Base-by-base conservation (phyloP, 2,329 filamentous ascomycete genomes). In the Echinosphaeria canescens region DNA sequence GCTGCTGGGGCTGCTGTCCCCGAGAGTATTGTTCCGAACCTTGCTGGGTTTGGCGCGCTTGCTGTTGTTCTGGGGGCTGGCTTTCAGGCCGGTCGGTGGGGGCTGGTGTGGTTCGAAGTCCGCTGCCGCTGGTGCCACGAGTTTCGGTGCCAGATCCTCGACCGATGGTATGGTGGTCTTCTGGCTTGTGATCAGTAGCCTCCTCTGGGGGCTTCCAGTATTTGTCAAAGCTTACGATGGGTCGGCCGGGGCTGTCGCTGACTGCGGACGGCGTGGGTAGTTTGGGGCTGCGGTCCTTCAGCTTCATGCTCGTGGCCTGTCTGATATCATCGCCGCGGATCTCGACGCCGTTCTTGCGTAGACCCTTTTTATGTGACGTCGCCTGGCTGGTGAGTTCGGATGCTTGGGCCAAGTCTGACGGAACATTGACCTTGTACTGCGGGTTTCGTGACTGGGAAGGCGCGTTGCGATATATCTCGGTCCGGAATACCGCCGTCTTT, bases 221-320 rank as follows among this genome's bases (percentile, higher is more conserved):
- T 42, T 66, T 66, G 51, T 91, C 67, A 61, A 95, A 95, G 62
- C 85, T 95, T 60, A 95, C 85, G 58, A 95, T 95, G 34, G 85
- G 85, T 44, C 85, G 71, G 39, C 81, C 81, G 39, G 78, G 75
- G 43, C 65, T 76, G 53, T 93, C 76, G 54, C 82, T 93, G 49
- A 95, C 84, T 42, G 79, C 74, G 29, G 78, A 80, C 36, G 85
- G 85, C 42, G 75, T 85, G 15, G 84, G 85, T 33, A 95, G 59
- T 44, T 79, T 90, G 30, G 71, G 52, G 49, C 82, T 93, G 42
- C 84, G 73, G 48, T 92, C 81, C 46, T 71, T 82, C 35, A 88
- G 56, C 44, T 60, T 75, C 66, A 90, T 90, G 50, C 78, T 88
- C 6, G 85, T 95, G 29, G 85, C 85, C 36, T 78, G 69, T 31